Percentiles rank a stretch among this genome's conserved stretches.
phyloP scores from a whole-genome alignment of 768 basidiomycete species.

The Tricholoma hemisulphureum region DNA sequence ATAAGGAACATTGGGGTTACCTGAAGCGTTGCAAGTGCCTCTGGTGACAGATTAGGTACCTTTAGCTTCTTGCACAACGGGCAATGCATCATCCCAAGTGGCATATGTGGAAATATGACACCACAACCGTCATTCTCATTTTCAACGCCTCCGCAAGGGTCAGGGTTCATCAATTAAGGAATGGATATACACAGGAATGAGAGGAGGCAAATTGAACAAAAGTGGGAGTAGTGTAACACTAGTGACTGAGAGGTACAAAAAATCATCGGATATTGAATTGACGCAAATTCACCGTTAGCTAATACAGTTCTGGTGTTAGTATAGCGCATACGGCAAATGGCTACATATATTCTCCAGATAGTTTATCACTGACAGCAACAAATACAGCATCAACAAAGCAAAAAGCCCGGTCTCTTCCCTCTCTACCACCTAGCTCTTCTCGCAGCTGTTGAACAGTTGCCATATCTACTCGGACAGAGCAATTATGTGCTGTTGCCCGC shows the following conservation, averaged over 20 bases:
- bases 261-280: background rate
- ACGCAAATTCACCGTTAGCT: background rate
- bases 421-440: background rate
- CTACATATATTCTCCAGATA: background rate
- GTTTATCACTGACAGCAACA: slow-evolving; percentile 1
- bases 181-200: background rate
- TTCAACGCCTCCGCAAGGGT: background rate
- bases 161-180: background rate
- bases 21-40: background rate
- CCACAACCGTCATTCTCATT: background rate
- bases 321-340: background rate
- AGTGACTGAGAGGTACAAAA: background rate
- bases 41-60: background rate
- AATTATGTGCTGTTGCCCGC: background rate
- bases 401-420: background rate
- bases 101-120: background rate
- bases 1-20: background rate
- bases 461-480: background rate
- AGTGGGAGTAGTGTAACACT: background rate
- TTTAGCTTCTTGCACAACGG: background rate
- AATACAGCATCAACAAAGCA: background rate
- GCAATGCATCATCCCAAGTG: background rate
- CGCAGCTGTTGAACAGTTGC: background rate
- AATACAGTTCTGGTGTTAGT: background rate
- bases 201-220: background rate